Evolutionary conservation across 2,329 filamentous ascomycete species (phyloP), one percentile per base, ranked within the genome.

Genomic region (Dactylellina leptospora): DNA sequence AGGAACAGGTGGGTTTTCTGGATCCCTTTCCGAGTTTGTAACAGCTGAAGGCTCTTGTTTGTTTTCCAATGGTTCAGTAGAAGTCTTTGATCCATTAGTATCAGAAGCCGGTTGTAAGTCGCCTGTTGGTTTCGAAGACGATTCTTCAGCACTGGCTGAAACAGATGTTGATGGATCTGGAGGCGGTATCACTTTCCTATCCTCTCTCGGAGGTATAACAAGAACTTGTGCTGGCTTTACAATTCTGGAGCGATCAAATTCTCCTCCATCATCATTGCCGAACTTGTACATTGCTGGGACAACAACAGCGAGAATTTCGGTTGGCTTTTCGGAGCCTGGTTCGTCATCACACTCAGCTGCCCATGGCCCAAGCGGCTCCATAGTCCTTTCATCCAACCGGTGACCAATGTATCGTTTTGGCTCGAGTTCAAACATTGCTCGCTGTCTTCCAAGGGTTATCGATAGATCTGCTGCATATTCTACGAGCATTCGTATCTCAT

Each of bases 391-490:
- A n/a, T 66, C 30, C 4, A 55, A 54, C 28, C 30, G 60, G 8
- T 28, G 47, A 4, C 69, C 69, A 28, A 73, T 55, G 11, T 66
- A 66, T 22, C 59, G 28, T 44, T 64, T 66, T 9, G 61, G 50
- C 56, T 73, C 60, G 5, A 73, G 44, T 38, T 73, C 69, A 28
- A 73, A 73, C 69, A 73, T 73, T 4, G 69, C 53, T 22, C 69
- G 56, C 54, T 73, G 69, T 36, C 51, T 60, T 38, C 69, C 69
- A n/a, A 73, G 48, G 1, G 44, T 53, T 13, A 73, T 54, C 8
- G 69, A 54, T 11, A 73, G 27, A 13, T 64, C 45, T 4, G 69
- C 45, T 20, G 69, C 69, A 16, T 42, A 45, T 22, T 66, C 59
- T 8, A 73, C 47, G 13, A 73, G 13, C 2, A 36, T 38, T 16